These are phyloP conservation scores for Pseudopithomyces maydicus DNA, from an alignment of 2,329 filamentous ascomycete genomes.

Conservation along the genomic window DNA sequence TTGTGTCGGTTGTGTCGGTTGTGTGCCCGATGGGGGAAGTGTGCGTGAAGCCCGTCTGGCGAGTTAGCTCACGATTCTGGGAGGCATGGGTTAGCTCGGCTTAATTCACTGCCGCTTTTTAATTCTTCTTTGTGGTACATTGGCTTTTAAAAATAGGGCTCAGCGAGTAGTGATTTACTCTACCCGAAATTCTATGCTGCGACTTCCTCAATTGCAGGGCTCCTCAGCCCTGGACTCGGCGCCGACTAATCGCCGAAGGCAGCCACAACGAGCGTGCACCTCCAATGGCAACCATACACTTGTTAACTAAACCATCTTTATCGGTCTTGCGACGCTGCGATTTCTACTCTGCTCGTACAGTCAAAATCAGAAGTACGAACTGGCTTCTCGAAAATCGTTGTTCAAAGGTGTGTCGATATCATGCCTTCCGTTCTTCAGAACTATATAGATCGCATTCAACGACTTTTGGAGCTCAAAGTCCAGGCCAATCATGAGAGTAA, in stretches of 20 bases:
- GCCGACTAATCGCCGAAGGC: not conserved
- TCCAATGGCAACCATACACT: not conserved
- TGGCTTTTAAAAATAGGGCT: no score
- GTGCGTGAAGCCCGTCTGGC: no score
- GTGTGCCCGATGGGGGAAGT: no score
- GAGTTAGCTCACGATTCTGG: no score
- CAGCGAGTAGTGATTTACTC: not conserved
- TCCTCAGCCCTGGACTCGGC: not conserved
- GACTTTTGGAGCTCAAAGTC: not conserved
- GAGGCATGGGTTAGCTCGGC: no score
- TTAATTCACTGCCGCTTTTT: no score
- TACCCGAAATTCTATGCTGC: not conserved
- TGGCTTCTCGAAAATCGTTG: not conserved
- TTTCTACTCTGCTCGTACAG: no score
- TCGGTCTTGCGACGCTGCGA: no score
- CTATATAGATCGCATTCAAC: not conserved
- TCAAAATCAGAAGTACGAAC: no score
- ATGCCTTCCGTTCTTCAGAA: not conserved
- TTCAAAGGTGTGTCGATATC: not conserved
- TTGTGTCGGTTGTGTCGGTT: no score
- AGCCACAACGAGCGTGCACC: not conserved
- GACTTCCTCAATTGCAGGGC: not conserved
- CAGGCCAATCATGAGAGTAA: not conserved
- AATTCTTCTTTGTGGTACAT: no score
- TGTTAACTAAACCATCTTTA: no score